Base-by-base conservation (phyloP, 2,329 filamentous ascomycete species). In the Cyanodermella asteris region DNA sequence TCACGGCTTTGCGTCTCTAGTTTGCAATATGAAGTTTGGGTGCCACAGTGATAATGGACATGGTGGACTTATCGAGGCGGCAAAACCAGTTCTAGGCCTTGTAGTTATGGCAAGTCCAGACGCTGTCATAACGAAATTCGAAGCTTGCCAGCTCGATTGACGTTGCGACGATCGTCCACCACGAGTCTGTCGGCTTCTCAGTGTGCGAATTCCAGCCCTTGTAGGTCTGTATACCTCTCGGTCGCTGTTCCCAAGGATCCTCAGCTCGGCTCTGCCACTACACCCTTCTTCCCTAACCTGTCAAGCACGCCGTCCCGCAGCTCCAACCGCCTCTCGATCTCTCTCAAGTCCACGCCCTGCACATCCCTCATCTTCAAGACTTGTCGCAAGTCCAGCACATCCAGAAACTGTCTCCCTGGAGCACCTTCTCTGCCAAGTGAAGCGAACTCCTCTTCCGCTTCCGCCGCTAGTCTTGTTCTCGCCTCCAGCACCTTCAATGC, bases 381-480 rank as follows among this genome's bases (percentile, higher is more conserved):
- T 41, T 59, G 52, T 33, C 53, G 45, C 24, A 62, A 46, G n/a
- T 54, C 58, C 27, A 49, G 39, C 2, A 56, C 52, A 47, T 60
- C 58, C 27, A 62, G 26, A 30, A 56, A 58, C 18, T 48, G 44
- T 22, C 55, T 42, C 2, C 56, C 56, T 7, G 32, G 27, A 25
- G 49, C 48, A 16, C 37, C 39, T 7, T 34, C 36, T 3, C 53
- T 54, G 20, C 39, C 32, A 27, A 51, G 47, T 0, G 48, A 50
- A 11, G 53, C 50, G 19, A 63, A 40, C 39, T 72, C 65, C 12
- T 43, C 38, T 16, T 69, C 63, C 2, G 61, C 66, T 18, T 55
- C 50, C 12, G 53, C 51, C 13, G 54, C 46, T 21, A 69, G 47
- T 16, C 47, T 44, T 26, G 59, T 46, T 19, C 65, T 50, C 4